Conservation (phyloP, 2,329 filamentous ascomycete genomes). For the Sporothrix luriei region DNA sequence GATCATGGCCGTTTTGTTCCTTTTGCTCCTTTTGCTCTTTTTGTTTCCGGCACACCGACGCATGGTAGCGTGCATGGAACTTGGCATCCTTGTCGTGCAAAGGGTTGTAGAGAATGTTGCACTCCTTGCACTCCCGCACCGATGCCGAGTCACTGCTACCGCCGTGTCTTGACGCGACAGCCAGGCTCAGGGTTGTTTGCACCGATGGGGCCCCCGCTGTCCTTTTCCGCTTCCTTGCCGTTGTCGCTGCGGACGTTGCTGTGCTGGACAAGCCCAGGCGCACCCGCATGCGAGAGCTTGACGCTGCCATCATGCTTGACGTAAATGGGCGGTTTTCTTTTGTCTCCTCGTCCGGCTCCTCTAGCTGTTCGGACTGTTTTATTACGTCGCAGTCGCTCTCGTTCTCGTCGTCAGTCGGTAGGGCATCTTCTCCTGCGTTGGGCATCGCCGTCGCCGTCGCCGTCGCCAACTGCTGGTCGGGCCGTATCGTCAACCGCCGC, state of each 20-base stretch:
- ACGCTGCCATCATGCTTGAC: conserved; percentile 16
- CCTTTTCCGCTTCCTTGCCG: conserved; percentile 4
- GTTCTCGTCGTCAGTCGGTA: too few relatives aligned
- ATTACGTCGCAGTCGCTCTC: too few relatives aligned
- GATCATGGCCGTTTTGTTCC: not conserved
- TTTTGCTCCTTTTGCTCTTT: too few relatives aligned
- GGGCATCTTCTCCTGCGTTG: too few relatives aligned
- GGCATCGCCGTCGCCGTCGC: not conserved
- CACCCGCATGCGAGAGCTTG: conserved; percentile 30
- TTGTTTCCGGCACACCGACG: conserved; percentile 36
- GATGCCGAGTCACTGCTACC: conserved; percentile 36
- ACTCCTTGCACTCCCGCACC: conserved; percentile 49
- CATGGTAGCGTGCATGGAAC: conserved; percentile 46
- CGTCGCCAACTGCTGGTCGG: conserved; percentile 20
- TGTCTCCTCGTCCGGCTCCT: not conserved
- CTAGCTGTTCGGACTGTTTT: not conserved
- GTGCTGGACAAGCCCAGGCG: conserved; percentile 18
- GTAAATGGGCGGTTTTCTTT: not conserved
- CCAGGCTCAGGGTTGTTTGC: conserved; percentile 49
- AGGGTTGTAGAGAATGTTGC: conserved; percentile 51
- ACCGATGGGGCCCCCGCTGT: conserved; percentile 37
- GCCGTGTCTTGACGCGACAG: conserved; percentile 38
- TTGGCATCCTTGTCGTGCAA: conserved; percentile 49
- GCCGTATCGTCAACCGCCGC: conserved; percentile 34
- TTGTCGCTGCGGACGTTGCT: not conserved